Base-by-base conservation (phyloP, 1,139 yeast species). In the Lodderomyces beijingensis region DNA sequence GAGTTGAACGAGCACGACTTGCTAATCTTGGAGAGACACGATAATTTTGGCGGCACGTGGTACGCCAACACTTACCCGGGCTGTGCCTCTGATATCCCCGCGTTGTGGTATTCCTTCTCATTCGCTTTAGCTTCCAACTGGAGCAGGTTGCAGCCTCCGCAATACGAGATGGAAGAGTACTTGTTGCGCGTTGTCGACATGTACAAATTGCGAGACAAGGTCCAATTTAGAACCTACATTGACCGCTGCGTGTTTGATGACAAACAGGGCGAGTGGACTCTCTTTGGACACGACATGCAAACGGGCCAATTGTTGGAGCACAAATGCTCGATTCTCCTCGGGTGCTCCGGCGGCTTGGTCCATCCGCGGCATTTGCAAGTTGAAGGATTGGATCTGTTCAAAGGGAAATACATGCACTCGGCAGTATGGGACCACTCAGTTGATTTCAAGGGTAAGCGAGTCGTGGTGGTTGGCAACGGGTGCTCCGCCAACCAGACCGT, bases 21-120 rank as follows among this genome's bases (percentile, higher is more conserved):
- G 41, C 59, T 47, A 16, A 51, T 70, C 5, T 69, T 65, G 39
- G 78, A 72, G 38, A 63, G 64, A 40, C 73, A 65, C 37, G 55
- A 51, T 31, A 52, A 61, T 32, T 57, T 69, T 38, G 78, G 78
- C n/a, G 78, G 78, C 4, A 70, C 76, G 23, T 72, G 78, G 78
- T 65, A 61, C 48, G 72, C 74, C 32, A 72, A 72, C 43, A 59
- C 73, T 3, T 72, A 72, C 41, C 78, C 77, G 3, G 77, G 77
- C 4, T 70, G 74, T 46, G 77, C 76, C 24, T 62, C 70, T 16
- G 74, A 68, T 45, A 63, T 70, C 34, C 78, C 77, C 3, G 70
- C 73, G 2, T 46, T 68, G 21, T 72, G 74, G 68, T 68, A 70
- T 37, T 62, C 70, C 19, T 60, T 59, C 33, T 62, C 59, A 15